phyloP scores from a whole-genome alignment of 2,329 filamentous ascomycete genomes.

The Reticulascus tulasneorum region DNA sequence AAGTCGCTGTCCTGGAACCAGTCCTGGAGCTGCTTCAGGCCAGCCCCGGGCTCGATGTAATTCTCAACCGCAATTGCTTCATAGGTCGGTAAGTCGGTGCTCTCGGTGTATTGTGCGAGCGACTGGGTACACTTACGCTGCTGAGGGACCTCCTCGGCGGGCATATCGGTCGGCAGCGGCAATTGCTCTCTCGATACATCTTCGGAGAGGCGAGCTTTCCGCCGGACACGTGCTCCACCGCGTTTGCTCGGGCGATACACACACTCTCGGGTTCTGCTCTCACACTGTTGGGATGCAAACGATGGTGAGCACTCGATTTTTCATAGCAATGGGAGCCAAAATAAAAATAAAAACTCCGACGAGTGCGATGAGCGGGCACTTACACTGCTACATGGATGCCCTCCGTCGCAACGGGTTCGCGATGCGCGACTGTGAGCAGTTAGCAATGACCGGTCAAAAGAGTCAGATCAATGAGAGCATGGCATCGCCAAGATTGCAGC shows the following conservation, averaged over 20 bases:
- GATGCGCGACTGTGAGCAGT: conserved; percentile 40
- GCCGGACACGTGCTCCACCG: conserved; percentile 38
- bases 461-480: too few relatives aligned
- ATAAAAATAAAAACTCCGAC: conserved; percentile 9
- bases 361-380: conserved; percentile 13
- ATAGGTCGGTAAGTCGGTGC: conserved; percentile 4
- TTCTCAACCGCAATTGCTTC: conserved; percentile 30
- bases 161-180: conserved; percentile 19
- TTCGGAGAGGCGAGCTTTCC: conserved; percentile 23
- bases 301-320: neutral
- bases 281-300: conserved; percentile 27
- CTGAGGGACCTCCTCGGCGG: conserved; percentile 23
- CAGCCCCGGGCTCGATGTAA: conserved; percentile 44
- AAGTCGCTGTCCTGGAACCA: conserved; percentile 43
- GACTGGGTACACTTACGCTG: conserved; percentile 20
- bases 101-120: neutral
- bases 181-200: conserved; percentile 19
- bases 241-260: conserved; percentile 39
- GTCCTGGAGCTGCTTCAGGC: conserved; percentile 41
- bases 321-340: neutral
- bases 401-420: conserved; percentile 43
- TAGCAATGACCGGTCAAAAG: too few relatives aligned
- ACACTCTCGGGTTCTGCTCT: conserved; percentile 35
- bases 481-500: too few relatives aligned
- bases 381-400: conserved; percentile 39